Conservation (phyloP, 352 stramenopile species). For the Pythium guiyangense region DNA sequence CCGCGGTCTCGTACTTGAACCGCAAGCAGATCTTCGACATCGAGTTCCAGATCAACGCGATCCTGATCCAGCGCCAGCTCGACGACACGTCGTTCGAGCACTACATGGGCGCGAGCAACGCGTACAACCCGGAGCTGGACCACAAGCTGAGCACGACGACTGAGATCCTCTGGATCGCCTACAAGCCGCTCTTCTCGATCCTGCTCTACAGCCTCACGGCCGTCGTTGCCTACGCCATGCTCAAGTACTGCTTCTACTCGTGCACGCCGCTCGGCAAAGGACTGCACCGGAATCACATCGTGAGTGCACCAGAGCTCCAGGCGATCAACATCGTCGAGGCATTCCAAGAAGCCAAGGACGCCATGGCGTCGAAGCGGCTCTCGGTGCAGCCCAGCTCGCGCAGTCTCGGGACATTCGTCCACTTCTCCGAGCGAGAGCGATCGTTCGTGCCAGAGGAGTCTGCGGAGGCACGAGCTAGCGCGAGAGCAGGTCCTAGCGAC, state of each 20-base stretch:
- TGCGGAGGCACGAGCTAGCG: too few relatives aligned
- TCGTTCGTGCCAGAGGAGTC: too few relatives aligned
- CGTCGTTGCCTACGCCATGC: slow-evolving; percentile 9
- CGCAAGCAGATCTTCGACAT: slow-evolving; percentile 8
- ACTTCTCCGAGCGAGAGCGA: too few relatives aligned
- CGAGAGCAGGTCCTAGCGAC: too few relatives aligned
- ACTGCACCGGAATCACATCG: not conserved
- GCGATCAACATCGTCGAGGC: too few relatives aligned
- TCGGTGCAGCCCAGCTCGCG: too few relatives aligned
- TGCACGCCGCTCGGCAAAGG: not conserved
- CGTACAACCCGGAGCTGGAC: too few relatives aligned
- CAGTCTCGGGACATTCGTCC: slow-evolving; percentile 3
- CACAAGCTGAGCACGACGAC: slow-evolving; percentile 6
- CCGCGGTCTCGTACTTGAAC: slow-evolving; percentile 5
- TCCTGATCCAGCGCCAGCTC: slow-evolving; percentile 9
- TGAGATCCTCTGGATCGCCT: too few relatives aligned
- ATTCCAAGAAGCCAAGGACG: too few relatives aligned
- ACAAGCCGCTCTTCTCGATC: slow-evolving; percentile 13
- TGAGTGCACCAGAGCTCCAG: not conserved
- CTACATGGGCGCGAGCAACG: too few relatives aligned
- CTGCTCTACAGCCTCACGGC: slow-evolving; percentile 11
- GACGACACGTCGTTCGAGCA: slow-evolving; percentile 15
- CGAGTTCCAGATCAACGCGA: too few relatives aligned
- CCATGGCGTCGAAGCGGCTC: too few relatives aligned
- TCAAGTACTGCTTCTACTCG: slow-evolving; percentile 10